phyloP scores from a whole-genome alignment of 257 asterid species.

The Avicennia marina region DNA sequence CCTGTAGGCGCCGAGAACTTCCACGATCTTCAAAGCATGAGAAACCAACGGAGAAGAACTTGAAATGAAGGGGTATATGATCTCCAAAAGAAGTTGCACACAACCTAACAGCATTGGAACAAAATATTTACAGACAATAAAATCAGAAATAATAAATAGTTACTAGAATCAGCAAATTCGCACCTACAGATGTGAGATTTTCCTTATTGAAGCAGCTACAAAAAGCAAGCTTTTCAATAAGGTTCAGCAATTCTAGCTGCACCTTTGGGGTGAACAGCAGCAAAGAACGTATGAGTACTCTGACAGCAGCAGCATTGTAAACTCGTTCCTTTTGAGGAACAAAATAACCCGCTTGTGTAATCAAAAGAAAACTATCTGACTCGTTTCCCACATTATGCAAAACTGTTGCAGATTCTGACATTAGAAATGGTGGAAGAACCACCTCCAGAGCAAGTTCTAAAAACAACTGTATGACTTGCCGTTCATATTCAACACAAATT shows the following conservation, averaged over 20 bases:
- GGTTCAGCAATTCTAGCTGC: constrained; percentile 85
- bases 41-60: constrained; percentile 75
- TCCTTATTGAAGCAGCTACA: constrained; percentile 89
- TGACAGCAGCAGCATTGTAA: constrained; percentile 87
- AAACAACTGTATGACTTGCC: constrained; percentile 83
- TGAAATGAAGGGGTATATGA: constrained; percentile 77
- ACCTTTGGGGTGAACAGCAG: constrained; percentile 86
- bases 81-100: constrained; percentile 95
- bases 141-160: constrained; percentile 11
- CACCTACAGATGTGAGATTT: constrained; percentile 95
- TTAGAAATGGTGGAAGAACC: constrained; percentile 79
- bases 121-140: not conserved
- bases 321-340: constrained; percentile 72
- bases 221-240: constrained; percentile 80
- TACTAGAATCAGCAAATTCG: constrained; percentile 23
- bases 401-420: constrained; percentile 48
- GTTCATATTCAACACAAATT: constrained; percentile 84
- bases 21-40: constrained; percentile 79
- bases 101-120: constrained; percentile 57
- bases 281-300: constrained; percentile 77
- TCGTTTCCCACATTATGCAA: constrained; percentile 40
- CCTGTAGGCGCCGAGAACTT: constrained; percentile 96
- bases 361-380: constrained; percentile 54
- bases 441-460: constrained; percentile 91
- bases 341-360: constrained; percentile 63